These are phyloP conservation scores for Ophiostoma sp. DNA, from an alignment of 2,329 filamentous ascomycete genomes.

Conservation along the genomic window DNA sequence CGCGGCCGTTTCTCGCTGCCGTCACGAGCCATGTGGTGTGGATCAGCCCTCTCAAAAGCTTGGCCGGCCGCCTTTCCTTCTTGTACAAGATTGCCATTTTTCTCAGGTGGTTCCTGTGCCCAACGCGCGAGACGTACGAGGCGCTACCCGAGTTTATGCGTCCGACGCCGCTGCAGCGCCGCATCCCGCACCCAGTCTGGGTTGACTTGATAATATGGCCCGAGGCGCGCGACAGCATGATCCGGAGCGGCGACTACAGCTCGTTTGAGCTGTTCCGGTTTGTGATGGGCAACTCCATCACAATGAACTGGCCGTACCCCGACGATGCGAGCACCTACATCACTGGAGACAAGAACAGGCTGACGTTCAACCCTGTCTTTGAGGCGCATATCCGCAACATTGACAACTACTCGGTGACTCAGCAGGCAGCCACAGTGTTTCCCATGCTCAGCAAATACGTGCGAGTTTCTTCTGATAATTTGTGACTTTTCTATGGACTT, in stretches of 20 bases:
- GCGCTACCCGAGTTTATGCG: conserved; percentile 28
- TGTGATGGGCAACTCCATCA: conserved; percentile 17
- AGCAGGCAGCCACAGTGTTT: conserved; percentile 57
- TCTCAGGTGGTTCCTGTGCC: conserved; percentile 21
- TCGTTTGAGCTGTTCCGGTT: conserved; percentile 17
- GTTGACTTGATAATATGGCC: conserved; percentile 25
- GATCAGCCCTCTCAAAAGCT: background rate
- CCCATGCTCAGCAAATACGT: conserved; percentile 44
- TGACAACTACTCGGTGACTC: conserved; percentile 77
- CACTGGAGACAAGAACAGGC: background rate
- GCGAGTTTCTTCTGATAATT: background rate
- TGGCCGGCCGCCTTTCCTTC: conserved; percentile 15
- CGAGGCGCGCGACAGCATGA: conserved; percentile 22
- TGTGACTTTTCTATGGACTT: background rate
- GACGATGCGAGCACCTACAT: conserved; percentile 17
- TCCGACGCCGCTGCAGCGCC: conserved; percentile 29
- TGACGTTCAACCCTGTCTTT: conserved; percentile 22
- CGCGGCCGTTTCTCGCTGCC: background rate
- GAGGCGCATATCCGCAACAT: conserved; percentile 52
- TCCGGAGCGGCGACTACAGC: conserved; percentile 18
- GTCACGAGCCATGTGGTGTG: conserved; percentile 3
- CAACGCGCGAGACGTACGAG: conserved; percentile 17
- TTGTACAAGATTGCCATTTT: conserved; percentile 20
- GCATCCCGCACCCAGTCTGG: conserved; percentile 24
- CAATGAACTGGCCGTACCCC: conserved; percentile 23